Percentiles rank a stretch among this genome's conserved stretches.
These are phyloP conservation scores for Aspergillus avenaceus DNA, from an alignment of 495 filamentous ascomycete genomes.

Conservation along the genomic window DNA sequence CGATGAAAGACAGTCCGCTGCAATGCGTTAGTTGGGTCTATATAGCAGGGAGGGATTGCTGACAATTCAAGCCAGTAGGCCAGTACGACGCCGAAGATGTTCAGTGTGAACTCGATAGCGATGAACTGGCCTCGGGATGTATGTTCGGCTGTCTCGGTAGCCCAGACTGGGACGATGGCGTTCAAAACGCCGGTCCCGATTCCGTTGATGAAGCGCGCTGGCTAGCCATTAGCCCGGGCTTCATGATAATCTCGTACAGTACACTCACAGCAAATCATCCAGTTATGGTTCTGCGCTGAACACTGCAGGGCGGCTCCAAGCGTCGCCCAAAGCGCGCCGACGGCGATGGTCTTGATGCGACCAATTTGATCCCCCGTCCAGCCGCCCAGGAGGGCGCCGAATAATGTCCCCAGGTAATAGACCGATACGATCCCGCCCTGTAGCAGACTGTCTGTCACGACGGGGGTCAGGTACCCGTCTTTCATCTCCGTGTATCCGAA, in stretches of 20 bases:
- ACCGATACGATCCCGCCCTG: slow-evolving; percentile 68
- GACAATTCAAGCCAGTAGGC: slow-evolving; percentile 72
- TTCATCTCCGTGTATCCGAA: slow-evolving; percentile 55
- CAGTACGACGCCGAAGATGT: slow-evolving; percentile 70
- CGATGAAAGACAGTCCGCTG: slow-evolving; percentile 54
- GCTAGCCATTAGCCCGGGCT: not conserved
- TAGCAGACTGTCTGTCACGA: slow-evolving; percentile 57
- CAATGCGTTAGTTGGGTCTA: slow-evolving; percentile 7
- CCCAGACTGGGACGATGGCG: slow-evolving; percentile 68
- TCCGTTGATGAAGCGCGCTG: slow-evolving; percentile 61
- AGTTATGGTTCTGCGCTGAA: slow-evolving; percentile 58
- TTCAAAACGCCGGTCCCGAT: slow-evolving; percentile 72
- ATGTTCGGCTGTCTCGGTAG: slow-evolving; percentile 64
- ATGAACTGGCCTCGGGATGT: slow-evolving; percentile 67
- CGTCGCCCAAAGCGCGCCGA: slow-evolving; percentile 53
- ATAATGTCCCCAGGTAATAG: slow-evolving; percentile 66
- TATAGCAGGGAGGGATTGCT: slow-evolving; percentile 11
- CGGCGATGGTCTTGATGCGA: slow-evolving; percentile 57
- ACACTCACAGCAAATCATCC: slow-evolving; percentile 64
- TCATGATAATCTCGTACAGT: not conserved
- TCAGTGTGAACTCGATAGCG: slow-evolving; percentile 69
- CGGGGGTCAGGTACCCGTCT: slow-evolving; percentile 40
- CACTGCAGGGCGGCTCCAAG: slow-evolving; percentile 58
- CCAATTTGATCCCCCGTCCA: slow-evolving; percentile 59
- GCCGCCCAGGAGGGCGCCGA: slow-evolving; percentile 57